phyloP scores from a whole-genome alignment of 176 grass and related monocot genomes.

The Tillandsia leiboldiana region DNA sequence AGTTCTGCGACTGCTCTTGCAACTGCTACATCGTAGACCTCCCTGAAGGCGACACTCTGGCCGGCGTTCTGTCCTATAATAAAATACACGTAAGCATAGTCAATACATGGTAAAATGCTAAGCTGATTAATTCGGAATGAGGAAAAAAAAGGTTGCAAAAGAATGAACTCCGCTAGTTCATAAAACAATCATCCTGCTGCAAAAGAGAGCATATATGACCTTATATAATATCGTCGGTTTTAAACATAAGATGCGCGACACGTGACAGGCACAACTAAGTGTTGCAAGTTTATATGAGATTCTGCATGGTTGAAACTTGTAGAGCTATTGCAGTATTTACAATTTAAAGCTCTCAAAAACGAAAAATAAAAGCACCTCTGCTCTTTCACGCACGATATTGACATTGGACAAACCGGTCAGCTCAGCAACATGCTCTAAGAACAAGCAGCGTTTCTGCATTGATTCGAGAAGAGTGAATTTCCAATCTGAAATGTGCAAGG shows the following conservation, averaged over 20 bases:
- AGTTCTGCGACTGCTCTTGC: constrained; percentile 91
- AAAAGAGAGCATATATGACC: no score
- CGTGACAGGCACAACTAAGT: no score
- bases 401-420: constrained; percentile 69
- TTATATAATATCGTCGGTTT: no score
- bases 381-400: constrained; percentile 61
- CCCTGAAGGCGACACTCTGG: constrained; percentile 56
- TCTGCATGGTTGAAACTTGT: no score
- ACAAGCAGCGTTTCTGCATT: constrained; percentile 57
- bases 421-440: constrained; percentile 59
- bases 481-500: constrained; percentile 36
- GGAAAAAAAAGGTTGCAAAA: background rate
- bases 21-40: constrained; percentile 66
- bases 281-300: no score
- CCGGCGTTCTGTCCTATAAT: constrained; percentile 88
- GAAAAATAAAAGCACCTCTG: constrained; percentile 51
- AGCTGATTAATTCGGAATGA: background rate
- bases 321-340: no score
- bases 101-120: constrained; percentile 7
- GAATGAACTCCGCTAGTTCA: no score
- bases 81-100: constrained; percentile 23
- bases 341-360: background rate
- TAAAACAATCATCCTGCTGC: no score
- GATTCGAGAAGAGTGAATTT: constrained; percentile 75
- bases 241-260: no score